Evolutionary conservation across 2,329 filamentous ascomycete species (phyloP).

Genomic region (Leptographium lundbergii): DNA sequence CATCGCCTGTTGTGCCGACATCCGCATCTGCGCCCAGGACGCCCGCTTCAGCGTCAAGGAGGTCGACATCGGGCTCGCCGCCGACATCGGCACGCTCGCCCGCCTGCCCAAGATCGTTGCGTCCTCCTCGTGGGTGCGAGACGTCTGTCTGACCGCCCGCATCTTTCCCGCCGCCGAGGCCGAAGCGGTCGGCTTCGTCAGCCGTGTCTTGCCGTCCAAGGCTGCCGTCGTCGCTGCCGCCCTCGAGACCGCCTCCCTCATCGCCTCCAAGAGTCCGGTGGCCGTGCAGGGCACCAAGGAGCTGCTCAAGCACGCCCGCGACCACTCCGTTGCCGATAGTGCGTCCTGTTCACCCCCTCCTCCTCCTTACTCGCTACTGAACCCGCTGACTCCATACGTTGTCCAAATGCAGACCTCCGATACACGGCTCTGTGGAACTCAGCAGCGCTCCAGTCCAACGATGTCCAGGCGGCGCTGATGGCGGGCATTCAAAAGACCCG

Average conservation of each 20-base stretch:
- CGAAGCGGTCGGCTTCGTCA: slow-evolving; percentile 56
- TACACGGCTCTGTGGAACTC: slow-evolving; percentile 87
- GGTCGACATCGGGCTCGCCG: slow-evolving; percentile 70
- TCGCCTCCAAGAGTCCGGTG: slow-evolving; percentile 76
- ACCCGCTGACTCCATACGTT: neutral
- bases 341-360: slow-evolving; percentile 20
- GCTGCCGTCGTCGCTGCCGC: slow-evolving; percentile 48
- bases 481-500: slow-evolving; percentile 68
- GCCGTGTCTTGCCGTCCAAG: slow-evolving; percentile 51
- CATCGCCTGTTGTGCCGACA: slow-evolving; percentile 55
- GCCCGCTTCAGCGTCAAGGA: slow-evolving; percentile 62
- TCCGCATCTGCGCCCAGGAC: slow-evolving; percentile 50
- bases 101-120: slow-evolving; percentile 63
- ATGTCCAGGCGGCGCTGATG: slow-evolving; percentile 61
- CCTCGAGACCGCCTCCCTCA: slow-evolving; percentile 46
- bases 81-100: slow-evolving; percentile 64
- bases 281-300: slow-evolving; percentile 83
- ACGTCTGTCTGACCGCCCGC: slow-evolving; percentile 60
- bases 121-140: slow-evolving; percentile 64
- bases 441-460: slow-evolving; percentile 66
- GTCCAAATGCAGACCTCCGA: slow-evolving; percentile 42
- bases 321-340: slow-evolving; percentile 67
- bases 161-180: slow-evolving; percentile 60
- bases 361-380: neutral
- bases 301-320: slow-evolving; percentile 68